Base-by-base conservation (phyloP, 768 basidiomycete species). In the Russula sp. region DNA sequence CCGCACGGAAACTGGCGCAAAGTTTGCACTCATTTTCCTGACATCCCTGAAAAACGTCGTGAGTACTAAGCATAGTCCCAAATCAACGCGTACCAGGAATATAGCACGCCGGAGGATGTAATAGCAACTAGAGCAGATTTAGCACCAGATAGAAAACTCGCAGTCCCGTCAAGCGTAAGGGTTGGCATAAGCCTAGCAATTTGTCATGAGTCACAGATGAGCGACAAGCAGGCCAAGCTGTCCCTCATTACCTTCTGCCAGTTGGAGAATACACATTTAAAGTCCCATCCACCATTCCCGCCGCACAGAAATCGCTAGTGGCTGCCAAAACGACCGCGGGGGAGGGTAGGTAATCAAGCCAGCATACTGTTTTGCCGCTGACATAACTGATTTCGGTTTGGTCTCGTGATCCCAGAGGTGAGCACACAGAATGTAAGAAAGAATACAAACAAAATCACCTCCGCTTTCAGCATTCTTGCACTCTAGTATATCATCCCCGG, bases 261-360 rank as follows among this genome's bases (percentile, higher is more conserved):
- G 86, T 86, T 52, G 81, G 81, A 4, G 93, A 89, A 74, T 98
- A 98, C 10, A 96, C 83, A 65, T 80, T 82, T n/a, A 98, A 75
- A 4, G 80, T 81, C 0, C 90, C 91, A 72, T 97, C 94, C 65
- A 87, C 81, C 76, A 83, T 80, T 0, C 85, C 89, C 4, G 83
- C 89, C 7, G 91, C 94, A 68, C 86, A 87, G 71, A 91, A 93
- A 2, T 69, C 70, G 13, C 73, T 70, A 0, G 91, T 87, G 0
- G 85, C 85, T 5, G 85, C 84, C 53, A 91, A 70, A 1, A 79
- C 76, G 16, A 95, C 72, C n/a, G 84, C 84, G 31, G 88, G 86
- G 2, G 82, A 83, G 1, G 89, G 84, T 8, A 96, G 70, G 74
- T 90, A 98, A 73, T 98, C 95, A 49, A 95, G 74, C 94, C 95